Conservation (phyloP, 2,329 filamentous ascomycete genomes). For the Apiospora malaysiana region DNA sequence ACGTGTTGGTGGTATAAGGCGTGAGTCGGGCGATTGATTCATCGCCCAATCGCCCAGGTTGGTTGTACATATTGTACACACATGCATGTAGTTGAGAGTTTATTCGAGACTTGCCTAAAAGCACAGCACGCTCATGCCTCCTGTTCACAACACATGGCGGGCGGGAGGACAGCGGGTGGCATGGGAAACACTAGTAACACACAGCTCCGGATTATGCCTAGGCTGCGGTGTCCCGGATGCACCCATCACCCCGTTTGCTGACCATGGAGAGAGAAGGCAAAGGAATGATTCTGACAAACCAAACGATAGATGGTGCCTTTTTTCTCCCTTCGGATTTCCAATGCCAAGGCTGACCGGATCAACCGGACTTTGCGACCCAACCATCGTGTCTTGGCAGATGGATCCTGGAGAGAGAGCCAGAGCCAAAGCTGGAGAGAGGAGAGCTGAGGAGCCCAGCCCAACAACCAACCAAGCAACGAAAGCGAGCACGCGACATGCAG, state of each 20-base stretch:
- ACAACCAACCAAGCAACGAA: background rate
- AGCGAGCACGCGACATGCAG: slow-evolving; percentile 1
- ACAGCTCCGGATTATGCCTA: slow-evolving; percentile 5
- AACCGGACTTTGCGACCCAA: slow-evolving; percentile 13
- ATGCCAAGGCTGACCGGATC: slow-evolving; percentile 15
- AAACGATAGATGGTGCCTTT: background rate
- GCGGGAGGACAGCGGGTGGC: background rate
- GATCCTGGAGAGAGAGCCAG: background rate
- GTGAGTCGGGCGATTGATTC: background rate
- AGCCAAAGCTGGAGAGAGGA: background rate
- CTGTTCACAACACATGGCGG: slow-evolving; percentile 3
- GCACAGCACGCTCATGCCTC: background rate
- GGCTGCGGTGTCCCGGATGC: slow-evolving; percentile 1
- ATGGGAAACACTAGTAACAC: background rate
- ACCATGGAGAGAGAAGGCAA: background rate
- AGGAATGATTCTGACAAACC: slow-evolving; percentile 15
- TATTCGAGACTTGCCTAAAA: slow-evolving; percentile 2
- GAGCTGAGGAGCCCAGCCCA: no score
- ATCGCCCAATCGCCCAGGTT: background rate
- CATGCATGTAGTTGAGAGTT: background rate
- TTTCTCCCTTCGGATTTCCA: background rate
- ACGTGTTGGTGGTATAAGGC: background rate
- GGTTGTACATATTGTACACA: background rate
- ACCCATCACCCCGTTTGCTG: slow-evolving; percentile 7
- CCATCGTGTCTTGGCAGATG: slow-evolving; percentile 6